Percentiles rank a stretch among this genome's conserved stretches.
phyloP scores from a whole-genome alignment of 345 rosid species.

The Excoecaria agallocha region DNA sequence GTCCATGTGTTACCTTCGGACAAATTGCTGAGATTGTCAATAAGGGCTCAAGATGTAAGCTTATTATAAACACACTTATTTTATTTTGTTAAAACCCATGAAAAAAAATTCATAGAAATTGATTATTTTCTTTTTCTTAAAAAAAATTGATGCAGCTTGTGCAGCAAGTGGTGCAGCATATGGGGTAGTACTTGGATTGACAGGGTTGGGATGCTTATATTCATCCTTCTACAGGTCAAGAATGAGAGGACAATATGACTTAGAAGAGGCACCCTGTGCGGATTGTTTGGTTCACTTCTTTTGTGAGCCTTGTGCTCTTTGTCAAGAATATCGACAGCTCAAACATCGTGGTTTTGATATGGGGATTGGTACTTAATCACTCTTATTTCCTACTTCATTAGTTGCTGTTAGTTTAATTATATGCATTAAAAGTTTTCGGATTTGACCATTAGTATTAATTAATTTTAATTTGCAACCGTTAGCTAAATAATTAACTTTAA shows the following conservation, averaged over 20 bases:
- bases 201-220: conserved; percentile 38
- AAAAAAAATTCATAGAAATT: too few relatives aligned
- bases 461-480: too few relatives aligned
- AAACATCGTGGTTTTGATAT: conserved; percentile 50
- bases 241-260: conserved; percentile 44
- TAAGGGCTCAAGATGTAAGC: conserved; percentile 40
- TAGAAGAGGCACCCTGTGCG: conserved; percentile 45
- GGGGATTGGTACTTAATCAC: conserved; percentile 40
- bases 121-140: too few relatives aligned
- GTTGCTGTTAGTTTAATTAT: background rate
- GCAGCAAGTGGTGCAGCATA: conserved; percentile 44
- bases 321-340: conserved; percentile 54
- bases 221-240: conserved; percentile 43
- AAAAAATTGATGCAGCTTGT: conserved; percentile 30
- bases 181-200: conserved; percentile 32
- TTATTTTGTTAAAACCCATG: background rate
- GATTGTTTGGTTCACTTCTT: conserved; percentile 55
- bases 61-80: background rate
- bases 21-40: conserved; percentile 46
- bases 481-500: too few relatives aligned
- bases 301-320: conserved; percentile 45
- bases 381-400: background rate
- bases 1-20: conserved; percentile 52
- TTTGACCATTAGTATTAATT: too few relatives aligned
- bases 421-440: too few relatives aligned